Evolutionary conservation across 371 early-diverging fungal species (phyloP).

Genomic region (Rhizopus stolonifer): DNA sequence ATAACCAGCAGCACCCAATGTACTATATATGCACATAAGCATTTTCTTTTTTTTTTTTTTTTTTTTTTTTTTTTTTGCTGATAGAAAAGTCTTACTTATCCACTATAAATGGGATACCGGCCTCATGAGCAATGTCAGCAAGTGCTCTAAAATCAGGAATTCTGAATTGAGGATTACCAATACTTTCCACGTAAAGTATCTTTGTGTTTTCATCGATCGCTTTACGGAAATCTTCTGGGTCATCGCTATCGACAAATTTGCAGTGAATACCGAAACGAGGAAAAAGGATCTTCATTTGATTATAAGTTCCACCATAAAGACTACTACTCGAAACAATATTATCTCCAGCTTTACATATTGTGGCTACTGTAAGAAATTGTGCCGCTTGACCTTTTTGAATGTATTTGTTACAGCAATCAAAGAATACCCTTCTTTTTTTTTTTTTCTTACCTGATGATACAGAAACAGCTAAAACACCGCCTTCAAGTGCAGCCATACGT

Average conservation of each 20-base stretch:
- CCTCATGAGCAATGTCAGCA: constrained; percentile 75
- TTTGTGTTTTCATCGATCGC: constrained; percentile 84
- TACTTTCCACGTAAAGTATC: constrained; percentile 82
- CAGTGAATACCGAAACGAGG: constrained; percentile 81
- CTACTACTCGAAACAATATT: constrained; percentile 80
- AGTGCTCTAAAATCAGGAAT: constrained; percentile 83
- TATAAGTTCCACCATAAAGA: constrained; percentile 88
- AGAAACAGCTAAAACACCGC: constrained; percentile 65
- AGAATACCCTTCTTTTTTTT: no score
- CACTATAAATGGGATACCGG: constrained; percentile 84
- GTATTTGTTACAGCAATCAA: no score
- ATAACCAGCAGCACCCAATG: constrained; percentile 92
- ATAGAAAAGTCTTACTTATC: constrained; percentile 62
- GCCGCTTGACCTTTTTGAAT: constrained; percentile 74
- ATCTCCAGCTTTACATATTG: constrained; percentile 74
- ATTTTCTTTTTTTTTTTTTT: no score
- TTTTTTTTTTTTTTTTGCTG: no score
- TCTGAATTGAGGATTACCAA: constrained; percentile 85
- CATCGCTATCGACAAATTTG: constrained; percentile 72
- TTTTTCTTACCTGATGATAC: constrained; percentile 42
- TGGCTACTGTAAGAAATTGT: constrained; percentile 77
- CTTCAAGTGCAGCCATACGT: constrained; percentile 86
- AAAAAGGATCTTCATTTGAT: constrained; percentile 81
- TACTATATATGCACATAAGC: no score
- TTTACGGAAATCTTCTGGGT: constrained; percentile 58